A percentile compares a stretch with the other conserved stretches of the same genome.
Conservation (phyloP, 768 basidiomycete species). For the Rossbeevera mucosa region DNA sequence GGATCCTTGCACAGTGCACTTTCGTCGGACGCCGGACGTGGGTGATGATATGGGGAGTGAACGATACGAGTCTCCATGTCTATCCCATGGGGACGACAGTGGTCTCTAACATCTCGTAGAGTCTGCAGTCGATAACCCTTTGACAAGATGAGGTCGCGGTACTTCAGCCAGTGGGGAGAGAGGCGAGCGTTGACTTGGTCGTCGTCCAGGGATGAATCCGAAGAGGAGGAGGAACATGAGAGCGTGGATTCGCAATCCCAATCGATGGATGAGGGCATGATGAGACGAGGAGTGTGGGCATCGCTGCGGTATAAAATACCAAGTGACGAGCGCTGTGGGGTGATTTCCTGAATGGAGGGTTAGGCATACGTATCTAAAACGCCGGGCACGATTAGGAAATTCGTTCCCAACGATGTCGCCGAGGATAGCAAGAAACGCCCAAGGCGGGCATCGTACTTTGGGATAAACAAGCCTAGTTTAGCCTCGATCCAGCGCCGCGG, state of each 20-base stretch:
- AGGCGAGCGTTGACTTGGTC: slow-evolving; percentile 53
- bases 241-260: slow-evolving; percentile 21
- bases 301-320: slow-evolving; percentile 12
- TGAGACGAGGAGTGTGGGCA: slow-evolving; percentile 38
- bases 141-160: slow-evolving; percentile 41
- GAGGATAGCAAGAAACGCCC: slow-evolving; percentile 5
- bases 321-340: background rate
- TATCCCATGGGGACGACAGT: slow-evolving; percentile 40
- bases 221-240: slow-evolving; percentile 42
- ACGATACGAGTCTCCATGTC: slow-evolving; percentile 13
- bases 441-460: background rate
- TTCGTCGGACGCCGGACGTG: slow-evolving; percentile 40
- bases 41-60: slow-evolving; percentile 33
- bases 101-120: slow-evolving; percentile 57
- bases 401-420: slow-evolving; percentile 4
- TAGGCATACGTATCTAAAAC: background rate
- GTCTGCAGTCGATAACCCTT: slow-evolving; percentile 67
- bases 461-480: slow-evolving; percentile 13
- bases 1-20: slow-evolving; percentile 65
- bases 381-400: background rate
- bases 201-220: slow-evolving; percentile 49
- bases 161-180: slow-evolving; percentile 58
- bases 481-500: background rate
- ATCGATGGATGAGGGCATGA: slow-evolving; percentile 68
- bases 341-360: background rate